These are phyloP conservation scores for Calonectria henricotiae DNA, from an alignment of 2,329 filamentous ascomycete genomes.

Conservation along the genomic window DNA sequence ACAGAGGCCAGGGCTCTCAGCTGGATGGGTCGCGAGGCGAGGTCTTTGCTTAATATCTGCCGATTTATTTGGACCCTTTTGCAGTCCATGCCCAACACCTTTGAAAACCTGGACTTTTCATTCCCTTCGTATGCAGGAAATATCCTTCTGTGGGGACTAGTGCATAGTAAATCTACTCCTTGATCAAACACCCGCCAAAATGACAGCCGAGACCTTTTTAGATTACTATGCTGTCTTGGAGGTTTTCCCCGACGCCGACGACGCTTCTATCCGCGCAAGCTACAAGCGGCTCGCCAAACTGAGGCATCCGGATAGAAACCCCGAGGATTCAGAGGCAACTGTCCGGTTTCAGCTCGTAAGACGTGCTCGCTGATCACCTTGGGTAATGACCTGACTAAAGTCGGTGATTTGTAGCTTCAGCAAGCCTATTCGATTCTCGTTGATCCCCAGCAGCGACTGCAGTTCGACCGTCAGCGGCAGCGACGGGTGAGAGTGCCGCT, in stretches of 20 bases:
- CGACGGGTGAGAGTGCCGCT: not conserved
- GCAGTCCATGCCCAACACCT: not conserved
- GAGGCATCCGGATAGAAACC: conserved; percentile 29
- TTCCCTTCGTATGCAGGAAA: conserved; percentile 11
- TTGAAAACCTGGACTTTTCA: conserved; percentile 12
- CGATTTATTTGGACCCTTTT: conserved; percentile 12
- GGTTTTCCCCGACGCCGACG: conserved; percentile 24
- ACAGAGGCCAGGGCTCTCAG: conserved; percentile 22
- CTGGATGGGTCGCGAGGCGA: conserved; percentile 10
- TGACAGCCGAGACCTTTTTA: conserved; percentile 8
- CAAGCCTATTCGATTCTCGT: conserved; percentile 28
- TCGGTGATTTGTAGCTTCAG: conserved; percentile 3
- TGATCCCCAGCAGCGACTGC: conserved; percentile 17
- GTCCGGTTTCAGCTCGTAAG: conserved; percentile 29
- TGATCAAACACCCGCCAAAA: conserved; percentile 15
- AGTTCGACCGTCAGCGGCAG: conserved; percentile 23
- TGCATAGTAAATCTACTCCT: not conserved
- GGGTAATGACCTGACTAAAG: not conserved
- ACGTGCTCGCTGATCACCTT: not conserved
- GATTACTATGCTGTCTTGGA: conserved; percentile 30
- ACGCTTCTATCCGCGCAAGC: conserved; percentile 21
- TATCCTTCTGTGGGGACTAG: conserved; percentile 14
- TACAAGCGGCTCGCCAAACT: conserved; percentile 27
- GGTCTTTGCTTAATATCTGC: conserved; percentile 1
- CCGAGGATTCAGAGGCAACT: conserved; percentile 17